Evolutionary conservation across 139 green algal genomes (phyloP).

Genomic region (Chlamydomonas schloesseri): DNA sequence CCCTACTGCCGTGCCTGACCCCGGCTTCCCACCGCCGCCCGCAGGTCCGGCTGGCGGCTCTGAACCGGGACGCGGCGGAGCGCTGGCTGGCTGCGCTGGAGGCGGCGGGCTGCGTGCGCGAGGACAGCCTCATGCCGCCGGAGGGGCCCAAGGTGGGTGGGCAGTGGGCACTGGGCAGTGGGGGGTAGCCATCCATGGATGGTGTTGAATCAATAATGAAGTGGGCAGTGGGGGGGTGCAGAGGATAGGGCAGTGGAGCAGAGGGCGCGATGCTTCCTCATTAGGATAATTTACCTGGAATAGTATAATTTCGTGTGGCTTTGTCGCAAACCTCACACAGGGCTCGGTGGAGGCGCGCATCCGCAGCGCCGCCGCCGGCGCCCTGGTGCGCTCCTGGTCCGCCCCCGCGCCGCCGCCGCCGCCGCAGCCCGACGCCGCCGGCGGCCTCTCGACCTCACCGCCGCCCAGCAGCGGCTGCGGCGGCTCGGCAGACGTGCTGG

Average conservation of each 20-base stretch:
- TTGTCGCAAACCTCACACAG: no score
- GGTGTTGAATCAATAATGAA: no score
- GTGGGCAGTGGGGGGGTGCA: background rate
- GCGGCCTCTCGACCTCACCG: no score
- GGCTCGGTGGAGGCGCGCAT: background rate
- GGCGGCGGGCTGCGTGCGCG: constrained; percentile 49
- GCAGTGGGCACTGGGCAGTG: background rate
- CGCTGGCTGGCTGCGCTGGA: constrained; percentile 70
- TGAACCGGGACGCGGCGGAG: constrained; percentile 42
- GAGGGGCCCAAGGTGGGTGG: constrained; percentile 11
- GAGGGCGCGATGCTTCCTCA: no score
- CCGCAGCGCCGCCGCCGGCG: background rate
- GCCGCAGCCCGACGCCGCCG: background rate
- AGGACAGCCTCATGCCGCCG: constrained; percentile 26
- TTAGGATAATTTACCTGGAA: no score
- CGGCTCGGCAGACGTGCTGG: background rate
- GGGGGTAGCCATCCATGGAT: no score
- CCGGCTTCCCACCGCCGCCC: no score
- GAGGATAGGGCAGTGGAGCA: background rate
- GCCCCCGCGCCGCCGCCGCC: background rate
- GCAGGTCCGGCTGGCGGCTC: constrained; percentile 60
- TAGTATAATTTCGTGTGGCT: no score
- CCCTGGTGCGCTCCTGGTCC: background rate
- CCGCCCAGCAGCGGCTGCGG: background rate
- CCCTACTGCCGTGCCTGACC: no score